Base-by-base conservation (phyloP, 306 rosid genomes). In the Potentilla sterilis region DNA sequence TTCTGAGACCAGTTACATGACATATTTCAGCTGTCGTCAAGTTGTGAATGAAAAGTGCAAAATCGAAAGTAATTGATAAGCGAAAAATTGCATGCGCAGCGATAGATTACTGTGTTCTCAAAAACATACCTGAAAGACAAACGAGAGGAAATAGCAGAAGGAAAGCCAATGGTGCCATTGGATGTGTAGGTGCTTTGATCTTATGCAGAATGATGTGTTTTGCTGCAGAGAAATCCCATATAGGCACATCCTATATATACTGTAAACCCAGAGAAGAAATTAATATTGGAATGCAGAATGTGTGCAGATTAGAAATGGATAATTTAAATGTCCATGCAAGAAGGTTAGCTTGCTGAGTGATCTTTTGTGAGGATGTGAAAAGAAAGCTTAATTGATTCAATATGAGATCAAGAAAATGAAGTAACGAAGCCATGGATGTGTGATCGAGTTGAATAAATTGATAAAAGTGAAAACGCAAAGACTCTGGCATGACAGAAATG, bases 121-220 rank as follows among this genome's bases (percentile, higher is more conserved):
- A 5, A 69, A 41, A 85, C 87, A 77, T 81, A 89, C 90, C 54
- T 71, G 90, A 82, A 77, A 84, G 42, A 22, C 84, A 64, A 74
- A 89, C 67, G 40, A 86, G 54, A 69, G 77, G 80, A 55, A 81
- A 16, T 37, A 87, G 19, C 21, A 63, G 70, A 77, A 81, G n/a
- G 42, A 83, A 73, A 70, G 69, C 79, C 38, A 87, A 28, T 73
- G 38, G 77, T 66, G 67, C 82, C 87, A 87, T 89, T 72, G 6
- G 62, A 32, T 69, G 19, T 65, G 52, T 15, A 62, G 47, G 21
- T 70, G 48, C 44, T 57, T 35, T 64, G 75, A 68, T 48, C 28
- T 15, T 47, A 19, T 19, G 10, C 41, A 18, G 34, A 54, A 54
- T 5, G 40, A 19, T 70, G 28, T 18, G 54, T 32, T 48, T 32